These are phyloP conservation scores for Alloteropsis semialata DNA, from an alignment of 176 grass and related monocot genomes.

Conservation along the genomic window DNA sequence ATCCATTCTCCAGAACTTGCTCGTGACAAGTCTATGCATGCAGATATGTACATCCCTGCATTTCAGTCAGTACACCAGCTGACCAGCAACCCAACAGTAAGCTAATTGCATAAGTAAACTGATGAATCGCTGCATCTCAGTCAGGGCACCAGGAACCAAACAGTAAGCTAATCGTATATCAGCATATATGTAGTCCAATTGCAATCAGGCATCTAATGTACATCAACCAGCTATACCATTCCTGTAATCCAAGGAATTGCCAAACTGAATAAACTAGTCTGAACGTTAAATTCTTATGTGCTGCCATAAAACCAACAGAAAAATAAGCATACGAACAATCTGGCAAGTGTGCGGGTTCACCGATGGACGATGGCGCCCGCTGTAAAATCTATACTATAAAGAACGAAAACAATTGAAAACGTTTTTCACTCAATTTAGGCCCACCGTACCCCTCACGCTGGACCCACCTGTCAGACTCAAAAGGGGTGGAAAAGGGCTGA, in stretches of 20 bases:
- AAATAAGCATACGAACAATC: neutral
- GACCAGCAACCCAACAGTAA: neutral
- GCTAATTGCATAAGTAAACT: neutral
- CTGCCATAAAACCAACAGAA: neutral
- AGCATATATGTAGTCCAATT: neutral
- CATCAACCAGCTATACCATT: neutral
- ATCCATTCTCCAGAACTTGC: neutral
- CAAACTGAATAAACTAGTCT: neutral
- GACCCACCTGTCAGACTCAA: no score
- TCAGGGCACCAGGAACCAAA: neutral
- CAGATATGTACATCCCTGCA: neutral
- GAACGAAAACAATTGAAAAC: no score
- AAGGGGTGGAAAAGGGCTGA: no score
- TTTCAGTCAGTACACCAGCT: neutral
- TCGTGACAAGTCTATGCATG: neutral
- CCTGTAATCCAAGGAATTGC: neutral
- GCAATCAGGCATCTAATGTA: neutral
- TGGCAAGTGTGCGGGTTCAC: neutral
- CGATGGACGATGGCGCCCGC: neutral
- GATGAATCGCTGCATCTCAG: neutral
- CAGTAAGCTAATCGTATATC: neutral
- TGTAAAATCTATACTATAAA: no score
- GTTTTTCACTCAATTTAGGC: no score
- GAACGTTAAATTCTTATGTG: neutral
- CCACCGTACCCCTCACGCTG: no score